Base-by-base conservation (phyloP, 2,329 filamentous ascomycete species). In the Aspergillus pseudoterreus region DNA sequence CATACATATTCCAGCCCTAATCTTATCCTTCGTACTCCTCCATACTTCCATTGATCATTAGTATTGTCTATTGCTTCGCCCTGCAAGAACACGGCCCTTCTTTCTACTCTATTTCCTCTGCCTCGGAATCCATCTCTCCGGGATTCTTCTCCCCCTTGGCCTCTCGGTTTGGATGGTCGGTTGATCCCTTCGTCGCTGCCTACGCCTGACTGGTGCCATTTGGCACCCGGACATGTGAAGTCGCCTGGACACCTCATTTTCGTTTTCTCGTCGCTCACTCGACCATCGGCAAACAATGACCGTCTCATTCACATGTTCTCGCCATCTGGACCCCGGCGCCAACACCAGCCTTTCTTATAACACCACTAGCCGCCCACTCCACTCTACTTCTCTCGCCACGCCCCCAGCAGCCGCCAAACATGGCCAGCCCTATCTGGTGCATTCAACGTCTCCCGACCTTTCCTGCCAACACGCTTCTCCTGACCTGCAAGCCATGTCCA, bases 221-320 rank as follows among this genome's bases (percentile, higher is more conserved):
- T 54, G 56, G 48, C 48, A 50, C 47, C 42, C 38, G 49, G 30
- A 47, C 51, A 56, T 58, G 54, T 56, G 56, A 58, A 54, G 19
- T 42, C 21, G 38, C 22, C 36, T 19, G 46, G 33, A 27, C 36
- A n/a, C 12, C 12, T 27, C 36, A 35, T 15, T 46, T 14, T 38
- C 30, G 21, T 30, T n/a, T 15, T 43, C 19, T 43, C 39, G 39
- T 32, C 33, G 9, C 19, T 45, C 17, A 15, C 21, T 19, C 19
- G 24, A 46, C 38, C 9, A 6, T 41, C 39, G 36, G 36, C 41
- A 47, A 36, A 33, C 30, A 15, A 54, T 43, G 15, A 56, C 17
- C 19, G 39, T 57, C 21, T 57, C 62, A 45, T 55, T 67, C 65
- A 68, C 63, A 66, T 67, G 65, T 50, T 56, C 56, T 56, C 57